Evolutionary conservation across 2,329 filamentous ascomycete genomes (phyloP).

Genomic region (Fusarium cyanostomum): DNA sequence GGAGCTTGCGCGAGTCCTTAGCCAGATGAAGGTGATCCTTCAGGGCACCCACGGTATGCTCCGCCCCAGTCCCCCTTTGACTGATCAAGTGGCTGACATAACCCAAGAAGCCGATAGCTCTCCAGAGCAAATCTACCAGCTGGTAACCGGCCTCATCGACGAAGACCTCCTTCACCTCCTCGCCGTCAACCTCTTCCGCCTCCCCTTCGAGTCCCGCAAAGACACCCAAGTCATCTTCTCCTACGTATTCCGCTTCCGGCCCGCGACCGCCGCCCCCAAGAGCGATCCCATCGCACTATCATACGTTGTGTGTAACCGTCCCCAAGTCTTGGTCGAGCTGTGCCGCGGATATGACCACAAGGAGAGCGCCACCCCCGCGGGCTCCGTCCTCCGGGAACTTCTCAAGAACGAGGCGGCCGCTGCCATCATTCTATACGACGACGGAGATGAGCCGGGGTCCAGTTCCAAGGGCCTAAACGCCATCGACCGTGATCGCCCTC

Average conservation of each 20-base stretch:
- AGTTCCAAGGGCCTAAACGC: conserved; percentile 78
- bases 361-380: conserved; percentile 91
- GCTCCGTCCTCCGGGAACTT: conserved; percentile 87
- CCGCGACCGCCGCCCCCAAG: conserved; percentile 70
- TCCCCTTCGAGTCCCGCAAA: conserved; percentile 96
- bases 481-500: conserved; percentile 78
- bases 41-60: conserved; percentile 88
- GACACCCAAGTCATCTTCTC: conserved; percentile 96
- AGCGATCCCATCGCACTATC: conserved; percentile 85
- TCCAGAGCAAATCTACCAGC: conserved; percentile 86
- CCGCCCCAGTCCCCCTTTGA: conserved; percentile 1
- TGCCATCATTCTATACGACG: conserved; percentile 91
- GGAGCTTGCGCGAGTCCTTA: conserved; percentile 84
- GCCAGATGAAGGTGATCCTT: conserved; percentile 90
- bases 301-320: conserved; percentile 86
- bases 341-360: conserved; percentile 91
- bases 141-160: conserved; percentile 85
- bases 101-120: conserved; percentile 80
- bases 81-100: conserved; percentile 21
- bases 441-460: conserved; percentile 76
- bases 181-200: conserved; percentile 80
- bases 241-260: conserved; percentile 90
- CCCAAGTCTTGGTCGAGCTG: conserved; percentile 86
- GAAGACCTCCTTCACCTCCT: conserved; percentile 90
- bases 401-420: conserved; percentile 90